These are phyloP conservation scores for Mortierella sp. DNA, from an alignment of 371 early-diverging fungal genomes.

Conservation along the genomic window DNA sequence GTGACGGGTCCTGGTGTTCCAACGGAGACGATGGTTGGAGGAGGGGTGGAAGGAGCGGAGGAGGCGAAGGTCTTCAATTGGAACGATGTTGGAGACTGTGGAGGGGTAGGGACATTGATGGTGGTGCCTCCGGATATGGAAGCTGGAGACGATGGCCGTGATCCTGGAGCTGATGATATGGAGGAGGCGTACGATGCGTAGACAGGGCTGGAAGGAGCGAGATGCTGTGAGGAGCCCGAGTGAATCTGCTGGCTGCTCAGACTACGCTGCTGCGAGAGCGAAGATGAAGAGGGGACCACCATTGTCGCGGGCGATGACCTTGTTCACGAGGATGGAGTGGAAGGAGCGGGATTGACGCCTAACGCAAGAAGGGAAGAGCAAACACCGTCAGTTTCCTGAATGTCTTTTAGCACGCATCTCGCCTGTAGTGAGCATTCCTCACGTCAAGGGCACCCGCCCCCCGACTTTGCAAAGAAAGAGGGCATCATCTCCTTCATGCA, in stretches of 20 bases:
- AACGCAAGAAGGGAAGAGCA: too few relatives aligned
- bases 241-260: conserved; percentile 53
- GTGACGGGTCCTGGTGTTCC: conserved; percentile 37
- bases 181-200: conserved; percentile 46
- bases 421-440: too few relatives aligned
- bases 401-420: too few relatives aligned
- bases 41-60: conserved; percentile 33
- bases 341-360: too few relatives aligned
- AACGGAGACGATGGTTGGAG: conserved; percentile 46
- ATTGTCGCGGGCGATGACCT: too few relatives aligned
- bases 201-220: conserved; percentile 24
- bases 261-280: conserved; percentile 38
- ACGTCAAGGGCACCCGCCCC: too few relatives aligned
- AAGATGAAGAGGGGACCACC: conserved; percentile 47
- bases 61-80: conserved; percentile 31
- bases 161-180: conserved; percentile 38
- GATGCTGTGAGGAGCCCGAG: conserved; percentile 34
- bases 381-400: too few relatives aligned
- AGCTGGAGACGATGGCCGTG: conserved; percentile 35
- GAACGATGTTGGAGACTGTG: conserved; percentile 42
- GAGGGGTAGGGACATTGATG: conserved; percentile 34
- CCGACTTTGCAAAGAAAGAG: too few relatives aligned
- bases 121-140: conserved; percentile 32
- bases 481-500: too few relatives aligned
- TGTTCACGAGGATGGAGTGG: too few relatives aligned